Percentiles rank a stretch among this genome's conserved stretches.
phyloP scores from a whole-genome alignment of 768 basidiomycete genomes.

The Imleria badia region DNA sequence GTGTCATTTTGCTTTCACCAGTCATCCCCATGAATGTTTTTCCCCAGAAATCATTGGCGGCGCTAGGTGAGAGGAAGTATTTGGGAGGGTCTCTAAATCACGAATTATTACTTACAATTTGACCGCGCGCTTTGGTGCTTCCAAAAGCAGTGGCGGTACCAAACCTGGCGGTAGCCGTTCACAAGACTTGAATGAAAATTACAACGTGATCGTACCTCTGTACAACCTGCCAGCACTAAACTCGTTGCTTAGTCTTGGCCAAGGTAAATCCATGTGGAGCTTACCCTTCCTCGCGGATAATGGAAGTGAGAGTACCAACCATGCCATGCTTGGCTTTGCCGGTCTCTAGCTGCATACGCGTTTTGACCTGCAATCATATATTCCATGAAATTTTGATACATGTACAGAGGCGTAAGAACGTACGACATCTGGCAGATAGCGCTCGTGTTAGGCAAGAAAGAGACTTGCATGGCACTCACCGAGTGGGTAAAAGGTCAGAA shows the following conservation, averaged over 20 bases:
- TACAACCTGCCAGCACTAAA: slow-evolving; percentile 78
- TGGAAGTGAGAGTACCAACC: slow-evolving; percentile 77
- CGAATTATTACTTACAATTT: slow-evolving; percentile 67
- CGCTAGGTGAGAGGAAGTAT: slow-evolving; percentile 39
- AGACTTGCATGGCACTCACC: slow-evolving; percentile 47
- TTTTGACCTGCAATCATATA: slow-evolving; percentile 72
- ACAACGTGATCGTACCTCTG: slow-evolving; percentile 53
- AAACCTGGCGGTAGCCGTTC: slow-evolving; percentile 52
- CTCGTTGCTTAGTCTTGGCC: background rate
- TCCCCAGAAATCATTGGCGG: slow-evolving; percentile 96
- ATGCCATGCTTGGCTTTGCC: slow-evolving; percentile 76
- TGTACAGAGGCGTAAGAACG: slow-evolving; percentile 31
- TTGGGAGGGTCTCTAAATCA: background rate
- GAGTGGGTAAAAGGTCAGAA: slow-evolving; percentile 85
- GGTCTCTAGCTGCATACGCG: slow-evolving; percentile 95
- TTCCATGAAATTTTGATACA: background rate
- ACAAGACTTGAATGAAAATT: background rate
- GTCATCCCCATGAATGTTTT: slow-evolving; percentile 62
- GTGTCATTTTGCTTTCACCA: slow-evolving; percentile 85
- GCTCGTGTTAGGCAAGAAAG: slow-evolving; percentile 8
- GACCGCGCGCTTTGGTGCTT: slow-evolving; percentile 97
- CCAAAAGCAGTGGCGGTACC: slow-evolving; percentile 91
- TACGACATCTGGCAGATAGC: slow-evolving; percentile 69
- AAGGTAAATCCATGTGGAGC: slow-evolving; percentile 17
- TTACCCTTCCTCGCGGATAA: slow-evolving; percentile 90